Evolutionary conservation across 805 yeast genomes (phyloP).

Genomic region (Candida nanaspora): DNA sequence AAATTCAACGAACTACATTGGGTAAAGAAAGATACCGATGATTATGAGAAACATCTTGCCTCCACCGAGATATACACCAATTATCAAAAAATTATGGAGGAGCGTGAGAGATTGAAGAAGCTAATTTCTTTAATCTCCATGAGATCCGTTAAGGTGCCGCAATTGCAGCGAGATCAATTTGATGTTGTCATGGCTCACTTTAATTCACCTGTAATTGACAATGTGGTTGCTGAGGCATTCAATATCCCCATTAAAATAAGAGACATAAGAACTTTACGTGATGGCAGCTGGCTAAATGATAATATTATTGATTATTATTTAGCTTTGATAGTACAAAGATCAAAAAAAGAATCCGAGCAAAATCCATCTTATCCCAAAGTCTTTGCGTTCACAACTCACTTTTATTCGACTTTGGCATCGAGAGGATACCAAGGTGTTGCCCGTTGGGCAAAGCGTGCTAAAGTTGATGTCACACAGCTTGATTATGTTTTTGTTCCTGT

Average conservation of each 20-base stretch:
- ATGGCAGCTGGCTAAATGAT: constrained; percentile 84
- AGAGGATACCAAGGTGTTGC: constrained; percentile 79
- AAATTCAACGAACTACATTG: constrained; percentile 24
- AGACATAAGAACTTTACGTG: constrained; percentile 67
- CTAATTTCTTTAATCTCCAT: constrained; percentile 27
- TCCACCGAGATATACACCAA: constrained; percentile 28
- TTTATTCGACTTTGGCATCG: constrained; percentile 61
- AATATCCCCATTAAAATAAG: constrained; percentile 53
- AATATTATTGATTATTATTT: constrained; percentile 81
- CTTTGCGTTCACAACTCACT: constrained; percentile 83
- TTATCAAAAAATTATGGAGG: constrained; percentile 36
- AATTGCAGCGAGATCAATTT: constrained; percentile 25
- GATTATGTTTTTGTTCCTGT: constrained; percentile 76
- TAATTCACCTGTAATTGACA: constrained; percentile 17
- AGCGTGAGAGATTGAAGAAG: constrained; percentile 30
- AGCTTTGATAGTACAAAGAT: constrained; percentile 39
- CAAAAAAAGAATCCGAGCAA: constrained; percentile 14
- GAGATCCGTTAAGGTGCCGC: constrained; percentile 26
- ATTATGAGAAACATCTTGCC: constrained; percentile 23
- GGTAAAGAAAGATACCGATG: constrained; percentile 23
- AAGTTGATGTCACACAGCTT: constrained; percentile 54
- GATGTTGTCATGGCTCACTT: constrained; percentile 28
- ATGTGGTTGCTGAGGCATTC: constrained; percentile 26
- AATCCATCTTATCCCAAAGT: constrained; percentile 26
- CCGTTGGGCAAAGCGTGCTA: constrained; percentile 78